Evolutionary conservation across 106 monocot species (phyloP), one percentile per base, ranked within the genome.

Genomic region (Phalaenopsis aphrodite): DNA sequence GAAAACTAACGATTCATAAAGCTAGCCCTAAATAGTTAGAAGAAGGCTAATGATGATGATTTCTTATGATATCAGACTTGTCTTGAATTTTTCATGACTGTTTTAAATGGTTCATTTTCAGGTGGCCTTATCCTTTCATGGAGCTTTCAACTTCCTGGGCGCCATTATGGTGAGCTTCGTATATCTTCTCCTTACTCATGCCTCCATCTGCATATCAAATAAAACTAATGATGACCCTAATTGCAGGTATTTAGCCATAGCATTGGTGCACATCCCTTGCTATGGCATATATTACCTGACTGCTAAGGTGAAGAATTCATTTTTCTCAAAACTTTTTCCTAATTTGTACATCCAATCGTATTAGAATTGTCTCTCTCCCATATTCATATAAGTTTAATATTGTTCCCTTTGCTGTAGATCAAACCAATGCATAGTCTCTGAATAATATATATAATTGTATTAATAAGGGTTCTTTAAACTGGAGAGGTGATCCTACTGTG

Each of bases 51-150:
- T 52, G 15, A 52, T 52, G 52, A 52, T 52, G 52, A 52, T 52
- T 45, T 45, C 43, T 45, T 45, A 45, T 45, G 43, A 45, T 45
- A 45, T 45, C 12, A 14, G 10, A 12, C 14, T 52, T 52, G 12
- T 16, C 52, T 12, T 15, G 12, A 14, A 52, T 52, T 52, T 14
- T 52, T 52, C 1, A 12, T 52, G 52, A 52, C 14, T 52, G 12
- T 52, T 15, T 14, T 52, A 52, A n/a, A 19, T 61, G 19, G 18
- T 19, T 18, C 23, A 80, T 79, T 15, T 81, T 68, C 72, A 95
- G 93, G 96, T 96, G 96, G 91, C 93, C 96, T 46, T 93, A 96
- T 41, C 91, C 96, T 78, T 96, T 96, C 81, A 90, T 96, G n/a
- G 84, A 93, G 76, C 93, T 93, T 30, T 65, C 82, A 16, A 87